Evolutionary conservation across 768 basidiomycete species (phyloP).

Genomic region (Kondoa malvinella): DNA sequence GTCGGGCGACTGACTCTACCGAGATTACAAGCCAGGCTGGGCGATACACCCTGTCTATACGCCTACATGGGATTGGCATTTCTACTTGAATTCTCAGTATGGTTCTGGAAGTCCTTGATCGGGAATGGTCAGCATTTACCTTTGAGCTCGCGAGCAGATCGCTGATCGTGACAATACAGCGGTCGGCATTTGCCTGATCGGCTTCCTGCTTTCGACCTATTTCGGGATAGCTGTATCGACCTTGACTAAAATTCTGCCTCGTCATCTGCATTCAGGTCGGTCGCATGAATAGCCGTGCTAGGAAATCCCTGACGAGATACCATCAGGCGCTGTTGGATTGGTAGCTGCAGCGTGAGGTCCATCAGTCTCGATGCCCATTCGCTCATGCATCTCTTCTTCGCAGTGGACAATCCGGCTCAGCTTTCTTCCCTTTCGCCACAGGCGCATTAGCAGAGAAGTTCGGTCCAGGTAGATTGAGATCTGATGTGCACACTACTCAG

Average conservation of each 20-base stretch:
- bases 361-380: neutral
- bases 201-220: slow-evolving; percentile 16
- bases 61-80: slow-evolving; percentile 5
- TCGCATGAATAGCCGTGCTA: neutral
- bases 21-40: slow-evolving; percentile 8
- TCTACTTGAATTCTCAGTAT: slow-evolving; percentile 15
- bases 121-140: slow-evolving; percentile 12
- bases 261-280: slow-evolving; percentile 17
- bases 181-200: slow-evolving; percentile 15
- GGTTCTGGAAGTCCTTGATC: slow-evolving; percentile 13
- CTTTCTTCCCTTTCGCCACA: slow-evolving; percentile 14
- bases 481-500: too few relatives aligned
- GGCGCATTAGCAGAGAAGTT: slow-evolving; percentile 13
- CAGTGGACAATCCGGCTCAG: slow-evolving; percentile 14
- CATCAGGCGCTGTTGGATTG: slow-evolving; percentile 12
- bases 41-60: slow-evolving; percentile 12
- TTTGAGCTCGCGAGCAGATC: neutral
- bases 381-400: neutral
- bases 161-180: neutral
- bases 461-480: too few relatives aligned
- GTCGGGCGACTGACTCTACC: slow-evolving; percentile 9
- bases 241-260: slow-evolving; percentile 13
- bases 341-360: slow-evolving; percentile 5
- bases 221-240: slow-evolving; percentile 8
- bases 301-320: neutral